phyloP scores from a whole-genome alignment of 2,329 filamentous ascomycete genomes.

The Claviceps arundinis region DNA sequence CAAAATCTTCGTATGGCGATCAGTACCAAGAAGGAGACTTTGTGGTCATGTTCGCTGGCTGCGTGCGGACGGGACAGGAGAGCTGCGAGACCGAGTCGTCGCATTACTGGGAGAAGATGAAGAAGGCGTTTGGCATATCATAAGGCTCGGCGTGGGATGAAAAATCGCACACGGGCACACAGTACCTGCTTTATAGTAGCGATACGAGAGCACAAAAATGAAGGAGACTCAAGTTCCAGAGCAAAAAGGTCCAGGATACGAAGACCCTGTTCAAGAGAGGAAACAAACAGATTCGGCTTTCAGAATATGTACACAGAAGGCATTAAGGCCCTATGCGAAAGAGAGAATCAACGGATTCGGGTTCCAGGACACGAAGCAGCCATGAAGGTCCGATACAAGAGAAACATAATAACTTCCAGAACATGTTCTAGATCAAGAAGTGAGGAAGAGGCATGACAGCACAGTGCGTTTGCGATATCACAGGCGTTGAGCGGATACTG shows the following conservation, averaged over 20 bases:
- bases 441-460: not conserved
- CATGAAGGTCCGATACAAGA: too few species aligned
- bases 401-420: too few species aligned
- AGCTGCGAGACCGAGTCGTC: constrained; percentile 62
- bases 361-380: too few species aligned
- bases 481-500: constrained; percentile 7
- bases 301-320: too few species aligned
- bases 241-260: too few species aligned
- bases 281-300: too few species aligned
- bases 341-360: too few species aligned
- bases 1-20: constrained; percentile 38
- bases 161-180: not conserved
- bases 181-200: not conserved
- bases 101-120: constrained; percentile 34
- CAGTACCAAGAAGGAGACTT: constrained; percentile 76
- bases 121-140: constrained; percentile 21
- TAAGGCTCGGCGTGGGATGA: not conserved
- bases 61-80: constrained; percentile 41
- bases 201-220: not conserved
- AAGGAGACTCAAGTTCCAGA: too few species aligned
- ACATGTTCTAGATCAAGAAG: too few species aligned
- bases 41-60: constrained; percentile 65
- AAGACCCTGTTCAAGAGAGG: too few species aligned
- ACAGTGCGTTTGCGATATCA: constrained; percentile 5
- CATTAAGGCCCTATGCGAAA: too few species aligned